phyloP scores from a whole-genome alignment of 169 alveolate species.

The Cryptosporidium felis region DNA sequence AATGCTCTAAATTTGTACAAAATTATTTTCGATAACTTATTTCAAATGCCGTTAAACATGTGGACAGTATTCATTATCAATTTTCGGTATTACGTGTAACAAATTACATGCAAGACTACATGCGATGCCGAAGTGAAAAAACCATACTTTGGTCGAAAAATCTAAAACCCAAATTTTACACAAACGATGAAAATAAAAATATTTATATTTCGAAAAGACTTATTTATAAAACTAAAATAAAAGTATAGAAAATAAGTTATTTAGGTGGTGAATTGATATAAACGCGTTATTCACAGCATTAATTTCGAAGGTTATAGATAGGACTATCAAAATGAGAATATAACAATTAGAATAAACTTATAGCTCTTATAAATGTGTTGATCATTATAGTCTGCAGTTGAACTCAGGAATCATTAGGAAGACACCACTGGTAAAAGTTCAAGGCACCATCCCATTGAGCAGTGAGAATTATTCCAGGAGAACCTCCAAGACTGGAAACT shows the following conservation, averaged over 20 bases:
- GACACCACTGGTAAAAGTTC: conserved; percentile 66
- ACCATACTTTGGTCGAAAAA: too few relatives aligned
- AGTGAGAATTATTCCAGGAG: conserved; percentile 68
- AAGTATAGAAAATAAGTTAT: neutral
- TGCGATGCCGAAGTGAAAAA: neutral
- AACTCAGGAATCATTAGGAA: conserved; percentile 13
- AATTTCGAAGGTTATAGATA: too few relatives aligned
- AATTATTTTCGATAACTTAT: neutral
- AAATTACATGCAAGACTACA: conserved; percentile 17
- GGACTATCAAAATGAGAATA: neutral
- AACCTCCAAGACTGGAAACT: conserved; percentile 65
- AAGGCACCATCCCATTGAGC: conserved; percentile 72
- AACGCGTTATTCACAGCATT: too few relatives aligned
- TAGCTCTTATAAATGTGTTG: neutral
- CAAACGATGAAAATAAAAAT: neutral
- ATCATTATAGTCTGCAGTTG: neutral
- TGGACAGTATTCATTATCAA: neutral
- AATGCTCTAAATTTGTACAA: neutral
- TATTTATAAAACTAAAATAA: neutral
- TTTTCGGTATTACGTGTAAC: conserved; percentile 25
- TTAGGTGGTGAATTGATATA: too few relatives aligned
- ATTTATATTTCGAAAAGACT: neutral
- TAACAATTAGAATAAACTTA: conserved; percentile 17
- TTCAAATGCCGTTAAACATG: conserved; percentile 27
- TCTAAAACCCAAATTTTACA: too few relatives aligned